Base-by-base conservation (phyloP, 768 basidiomycete genomes). In the Rhizopogon vinicolor region DNA sequence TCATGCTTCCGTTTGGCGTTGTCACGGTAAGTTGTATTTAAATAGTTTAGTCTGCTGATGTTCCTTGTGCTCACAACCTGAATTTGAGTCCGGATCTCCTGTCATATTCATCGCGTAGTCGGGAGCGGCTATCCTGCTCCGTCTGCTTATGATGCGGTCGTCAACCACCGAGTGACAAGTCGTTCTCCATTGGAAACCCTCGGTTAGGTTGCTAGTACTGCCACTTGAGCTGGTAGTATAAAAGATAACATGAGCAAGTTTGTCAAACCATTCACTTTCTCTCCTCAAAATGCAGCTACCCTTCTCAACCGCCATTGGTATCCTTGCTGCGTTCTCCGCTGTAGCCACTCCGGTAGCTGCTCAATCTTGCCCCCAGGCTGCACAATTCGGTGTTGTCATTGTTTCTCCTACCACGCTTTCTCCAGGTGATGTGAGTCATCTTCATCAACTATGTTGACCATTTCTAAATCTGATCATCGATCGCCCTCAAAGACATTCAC, bases 341-440 rank as follows among this genome's bases (percentile, higher is more conserved):
- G 43, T 54, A 7, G 67, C 60, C 0, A 51, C 54, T 5, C 69
- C 65, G 2, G 60, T 54, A 3, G 44, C 61, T 35, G 65, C 69
- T 18, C 60, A 58, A 35, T 50, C 3, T 7, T 68, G 68, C 50
- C 0, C 67, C 2, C n/a, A 65, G 41, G 68, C 67, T 19, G 1
- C 61, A 12, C 60, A 28, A 6, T 68, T 52, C 50, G 68, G 68
- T 10, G 37, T 45, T 3, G 19, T 68, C 22, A 52, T 0, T 0
- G 16, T 71, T 41, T 56, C 58, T 44, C 68, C 68, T 16, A 53
- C 59, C 40, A 63, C 48, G 1, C 55, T 68, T 45, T 19, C 65
- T 7, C 43, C 65, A 7, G 68, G 68, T 1, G 63, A 69, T 3
- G 68, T 68, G 35, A 51, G 63, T 52, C 7, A 33, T 41, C 12